phyloP scores from a whole-genome alignment of 768 basidiomycete species.

The Calocera cornea region DNA sequence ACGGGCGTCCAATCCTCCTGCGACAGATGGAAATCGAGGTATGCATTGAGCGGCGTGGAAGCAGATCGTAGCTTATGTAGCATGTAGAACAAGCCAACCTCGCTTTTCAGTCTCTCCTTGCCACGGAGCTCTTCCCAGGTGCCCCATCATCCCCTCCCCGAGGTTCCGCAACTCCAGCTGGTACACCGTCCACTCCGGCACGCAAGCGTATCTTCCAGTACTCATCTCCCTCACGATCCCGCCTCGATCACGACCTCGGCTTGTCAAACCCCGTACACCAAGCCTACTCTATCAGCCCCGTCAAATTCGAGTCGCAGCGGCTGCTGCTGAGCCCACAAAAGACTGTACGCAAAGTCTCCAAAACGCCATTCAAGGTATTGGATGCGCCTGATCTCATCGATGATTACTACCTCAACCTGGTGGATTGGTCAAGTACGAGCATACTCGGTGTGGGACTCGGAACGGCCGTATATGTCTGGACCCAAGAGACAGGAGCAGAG shows the following conservation, averaged over 20 bases:
- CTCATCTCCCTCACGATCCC: constrained; percentile 13
- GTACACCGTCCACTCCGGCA: constrained; percentile 37
- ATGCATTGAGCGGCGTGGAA: not conserved
- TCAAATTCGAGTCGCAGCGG: constrained; percentile 66
- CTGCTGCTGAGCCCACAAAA: constrained; percentile 76
- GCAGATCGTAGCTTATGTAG: not conserved
- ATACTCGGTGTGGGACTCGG: constrained; percentile 88
- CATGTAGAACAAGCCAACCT: not conserved
- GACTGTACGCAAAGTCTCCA: constrained; percentile 68
- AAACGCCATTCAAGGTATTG: constrained; percentile 91
- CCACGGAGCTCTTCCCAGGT: not conserved
- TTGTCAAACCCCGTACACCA: constrained; percentile 79
- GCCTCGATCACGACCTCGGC: constrained; percentile 15
- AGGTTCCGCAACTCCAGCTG: constrained; percentile 15
- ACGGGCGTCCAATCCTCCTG: not conserved
- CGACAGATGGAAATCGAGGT: not conserved
- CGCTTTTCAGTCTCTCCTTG: not conserved
- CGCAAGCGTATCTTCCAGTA: constrained; percentile 29
- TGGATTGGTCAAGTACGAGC: constrained; percentile 94
- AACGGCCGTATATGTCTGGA: constrained; percentile 92
- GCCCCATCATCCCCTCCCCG: constrained; percentile 14
- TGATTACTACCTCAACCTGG: constrained; percentile 95
- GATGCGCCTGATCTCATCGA: constrained; percentile 96
- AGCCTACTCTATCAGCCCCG: constrained; percentile 81
- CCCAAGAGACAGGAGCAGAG: constrained; percentile 82